These are phyloP conservation scores for Chalara sp. DNA, from an alignment of 2,329 filamentous ascomycete species.

Conservation along the genomic window DNA sequence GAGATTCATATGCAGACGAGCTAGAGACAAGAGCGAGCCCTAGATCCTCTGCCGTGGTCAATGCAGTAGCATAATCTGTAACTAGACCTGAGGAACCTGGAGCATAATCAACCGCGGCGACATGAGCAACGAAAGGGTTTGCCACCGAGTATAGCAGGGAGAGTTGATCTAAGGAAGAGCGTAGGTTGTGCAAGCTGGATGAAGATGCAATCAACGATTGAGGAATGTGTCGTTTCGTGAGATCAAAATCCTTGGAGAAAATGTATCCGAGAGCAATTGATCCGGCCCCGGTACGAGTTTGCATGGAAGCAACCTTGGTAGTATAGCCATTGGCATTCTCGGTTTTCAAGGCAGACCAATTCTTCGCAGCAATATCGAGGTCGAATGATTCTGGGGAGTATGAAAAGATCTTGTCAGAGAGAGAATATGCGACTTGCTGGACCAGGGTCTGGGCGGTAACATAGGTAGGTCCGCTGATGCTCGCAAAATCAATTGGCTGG, in stretches of 20 bases:
- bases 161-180: conserved; percentile 82
- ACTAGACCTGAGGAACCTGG: conserved; percentile 63
- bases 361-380: conserved; percentile 73
- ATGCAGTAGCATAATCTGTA: conserved; percentile 75
- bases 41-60: conserved; percentile 81
- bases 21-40: conserved; percentile 82
- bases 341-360: conserved; percentile 65
- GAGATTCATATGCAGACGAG: conserved; percentile 79
- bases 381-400: conserved; percentile 94
- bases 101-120: conserved; percentile 84
- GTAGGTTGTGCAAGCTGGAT: conserved; percentile 72
- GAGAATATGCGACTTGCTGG: conserved; percentile 89
- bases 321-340: conserved; percentile 77
- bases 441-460: conserved; percentile 88
- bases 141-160: conserved; percentile 85
- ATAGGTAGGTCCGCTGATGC: conserved; percentile 83
- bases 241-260: conserved; percentile 93
- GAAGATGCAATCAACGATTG: conserved; percentile 87
- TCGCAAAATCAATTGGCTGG: conserved; percentile 43
- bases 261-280: conserved; percentile 92
- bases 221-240: conserved; percentile 83
- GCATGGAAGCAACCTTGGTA: conserved; percentile 71
- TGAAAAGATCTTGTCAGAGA: conserved; percentile 96
- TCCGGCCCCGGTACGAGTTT: conserved; percentile 84
- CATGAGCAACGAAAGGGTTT: conserved; percentile 86